Evolutionary conservation across 768 basidiomycete species (phyloP), one percentile per base, ranked within the genome.

Genomic region (Russula dissimulans): DNA sequence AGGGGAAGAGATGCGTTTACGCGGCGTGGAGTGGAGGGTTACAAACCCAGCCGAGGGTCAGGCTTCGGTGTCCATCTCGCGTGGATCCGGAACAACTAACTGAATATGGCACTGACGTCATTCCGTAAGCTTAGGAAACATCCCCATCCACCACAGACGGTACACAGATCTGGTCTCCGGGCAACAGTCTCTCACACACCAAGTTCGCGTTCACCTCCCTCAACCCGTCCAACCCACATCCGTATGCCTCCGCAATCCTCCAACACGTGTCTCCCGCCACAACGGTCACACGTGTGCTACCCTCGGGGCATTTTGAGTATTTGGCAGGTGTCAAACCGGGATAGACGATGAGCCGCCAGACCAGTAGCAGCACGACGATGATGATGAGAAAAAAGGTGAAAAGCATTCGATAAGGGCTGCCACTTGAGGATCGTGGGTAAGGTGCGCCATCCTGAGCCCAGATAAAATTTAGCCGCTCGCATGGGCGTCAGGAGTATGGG

Each of bases 231-330:
- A 66, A 46, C 54, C 46, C 58, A 50, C 65, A 66, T 14, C 65
- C 59, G 34, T 58, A 56, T 17, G 52, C 44, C n/a, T 64, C 54
- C 11, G 56, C 63, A 42, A 66, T 61, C 44, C 47, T 60, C 65
- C 65, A 66, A 54, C 65, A 66, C n/a, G 65, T 66, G 45, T 66
- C 65, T 26, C 65, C 65, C 14, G 65, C 50, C 38, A 58, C 63
- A 44, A 66, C 42, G 5, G 53, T 45, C 31, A 65, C 63, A 42
- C 63, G 59, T 31, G 65, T 52, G 45, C 63, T 66, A 38, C 59
- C 63, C 39, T 56, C 50, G 14, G 59, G 63, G 36, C 65, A 66
- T 26, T 45, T 49, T 32, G 56, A 32, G 15, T 64, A 45, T 42
- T 52, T 54, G 43, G 45, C 61, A 9, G 59, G 48, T 38, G 32